Conservation (phyloP, 495 filamentous ascomycete species). For the Neurospora sp. region DNA sequence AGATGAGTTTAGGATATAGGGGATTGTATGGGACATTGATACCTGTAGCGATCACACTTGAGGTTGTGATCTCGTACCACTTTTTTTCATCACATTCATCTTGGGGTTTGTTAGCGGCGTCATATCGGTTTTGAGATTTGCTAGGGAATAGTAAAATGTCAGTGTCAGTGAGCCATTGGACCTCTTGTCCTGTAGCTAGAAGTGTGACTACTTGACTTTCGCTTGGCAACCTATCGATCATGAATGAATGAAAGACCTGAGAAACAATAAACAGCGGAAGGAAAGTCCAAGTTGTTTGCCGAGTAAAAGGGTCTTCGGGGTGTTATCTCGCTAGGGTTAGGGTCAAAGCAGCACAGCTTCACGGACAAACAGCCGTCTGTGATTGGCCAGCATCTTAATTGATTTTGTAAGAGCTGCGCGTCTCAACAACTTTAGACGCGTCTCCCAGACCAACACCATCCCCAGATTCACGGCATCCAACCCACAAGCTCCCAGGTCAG, state of each 20-base stretch:
- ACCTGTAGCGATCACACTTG: background rate
- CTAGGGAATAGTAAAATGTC: background rate
- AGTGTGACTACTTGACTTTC: background rate
- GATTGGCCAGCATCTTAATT: background rate
- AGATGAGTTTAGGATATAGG: background rate
- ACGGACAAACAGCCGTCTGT: background rate
- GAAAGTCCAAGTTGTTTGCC: background rate
- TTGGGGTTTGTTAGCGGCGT: background rate
- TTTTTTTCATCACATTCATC: background rate
- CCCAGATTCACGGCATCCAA: background rate
- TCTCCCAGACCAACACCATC: background rate
- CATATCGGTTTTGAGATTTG: background rate
- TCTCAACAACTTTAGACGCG: background rate
- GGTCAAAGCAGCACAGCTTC: background rate
- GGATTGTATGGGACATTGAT: background rate
- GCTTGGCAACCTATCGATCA: background rate
- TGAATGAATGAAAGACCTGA: background rate
- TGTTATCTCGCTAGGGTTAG: background rate
- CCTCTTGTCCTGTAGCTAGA: background rate
- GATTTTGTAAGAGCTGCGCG: background rate
- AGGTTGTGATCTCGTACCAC: background rate
- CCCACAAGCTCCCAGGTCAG: background rate
- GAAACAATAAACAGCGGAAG: background rate
- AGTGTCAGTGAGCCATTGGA: background rate
- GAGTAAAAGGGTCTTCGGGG: background rate